Percentiles rank a stretch among this genome's conserved stretches.
These are phyloP conservation scores for Corylus americana DNA, from an alignment of 306 rosid species.

Conservation along the genomic window DNA sequence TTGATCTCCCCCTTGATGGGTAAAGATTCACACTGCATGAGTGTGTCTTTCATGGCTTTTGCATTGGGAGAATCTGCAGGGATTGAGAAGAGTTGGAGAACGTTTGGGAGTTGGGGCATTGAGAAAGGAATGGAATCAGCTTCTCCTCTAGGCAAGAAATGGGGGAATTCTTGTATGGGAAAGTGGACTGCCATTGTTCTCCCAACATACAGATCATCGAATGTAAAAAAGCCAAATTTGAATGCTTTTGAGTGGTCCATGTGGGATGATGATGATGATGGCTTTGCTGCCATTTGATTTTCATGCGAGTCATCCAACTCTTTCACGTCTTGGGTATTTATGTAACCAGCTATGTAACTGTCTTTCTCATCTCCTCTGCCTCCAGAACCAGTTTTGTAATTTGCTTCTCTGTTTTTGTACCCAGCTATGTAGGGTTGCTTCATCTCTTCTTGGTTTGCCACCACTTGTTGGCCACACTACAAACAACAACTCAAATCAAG, in stretches of 20 bases:
- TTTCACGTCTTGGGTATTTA: no score
- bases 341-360: no score
- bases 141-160: constrained; percentile 40
- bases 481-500: not conserved
- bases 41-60: constrained; percentile 39
- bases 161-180: constrained; percentile 34
- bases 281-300: constrained; percentile 16
- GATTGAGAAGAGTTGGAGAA: constrained; percentile 57
- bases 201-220: constrained; percentile 45
- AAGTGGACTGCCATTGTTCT: constrained; percentile 56
- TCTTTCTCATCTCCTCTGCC: not conserved
- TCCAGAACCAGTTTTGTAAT: not conserved
- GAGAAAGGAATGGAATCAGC: constrained; percentile 64
- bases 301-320: not conserved
- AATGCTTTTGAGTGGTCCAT: constrained; percentile 49
- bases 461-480: constrained; percentile 1
- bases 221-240: constrained; percentile 48
- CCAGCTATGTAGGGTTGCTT: not conserved
- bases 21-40: constrained; percentile 37
- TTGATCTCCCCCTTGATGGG: constrained; percentile 52
- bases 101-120: constrained; percentile 40
- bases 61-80: constrained; percentile 40
- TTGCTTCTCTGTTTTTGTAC: not conserved
- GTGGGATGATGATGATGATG: constrained; percentile 8
- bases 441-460: not conserved